Conservation (phyloP, 345 rosid species). For the Cochlearia excelsa region DNA sequence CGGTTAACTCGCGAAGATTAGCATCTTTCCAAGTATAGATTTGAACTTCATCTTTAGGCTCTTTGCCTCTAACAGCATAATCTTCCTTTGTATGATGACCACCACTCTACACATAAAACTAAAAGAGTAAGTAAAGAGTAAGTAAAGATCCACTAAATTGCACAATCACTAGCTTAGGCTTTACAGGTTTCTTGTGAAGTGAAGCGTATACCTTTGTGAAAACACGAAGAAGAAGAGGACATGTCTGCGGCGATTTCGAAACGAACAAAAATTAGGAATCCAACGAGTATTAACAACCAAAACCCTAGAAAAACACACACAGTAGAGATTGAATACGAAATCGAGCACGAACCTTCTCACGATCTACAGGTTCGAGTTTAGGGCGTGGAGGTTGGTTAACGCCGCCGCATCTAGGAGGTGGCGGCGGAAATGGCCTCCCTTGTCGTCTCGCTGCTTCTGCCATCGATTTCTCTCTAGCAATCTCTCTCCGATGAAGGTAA, state of each 20-base stretch:
- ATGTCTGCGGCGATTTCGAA: constrained; percentile 54
- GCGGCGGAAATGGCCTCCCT: constrained; percentile 57
- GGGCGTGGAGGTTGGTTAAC: constrained; percentile 58
- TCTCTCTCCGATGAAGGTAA: constrained; percentile 1
- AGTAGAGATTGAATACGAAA: neutral
- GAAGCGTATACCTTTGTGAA: constrained; percentile 71
- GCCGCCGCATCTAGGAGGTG: constrained; percentile 57
- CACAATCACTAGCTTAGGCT: neutral
- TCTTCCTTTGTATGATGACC: constrained; percentile 80
- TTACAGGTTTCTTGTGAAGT: constrained; percentile 9
- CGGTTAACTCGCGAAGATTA: constrained; percentile 78
- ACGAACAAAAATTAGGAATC: neutral
- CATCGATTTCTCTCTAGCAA: constrained; percentile 40
- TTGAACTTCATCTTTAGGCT: constrained; percentile 94
- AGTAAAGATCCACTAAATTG: constrained; percentile 1
- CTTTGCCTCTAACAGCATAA: constrained; percentile 90
- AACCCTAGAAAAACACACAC: neutral
- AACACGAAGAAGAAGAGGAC: constrained; percentile 89
- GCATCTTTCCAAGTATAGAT: constrained; percentile 99
- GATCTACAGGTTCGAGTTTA: constrained; percentile 69
- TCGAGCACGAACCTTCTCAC: constrained; percentile 59
- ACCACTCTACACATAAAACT: constrained; percentile 51
- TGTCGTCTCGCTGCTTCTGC: constrained; percentile 59
- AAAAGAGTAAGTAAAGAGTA: neutral
- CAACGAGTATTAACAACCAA: neutral